Conservation (phyloP, 177 flowering plant species). For the Vitis hybrid region DNA sequence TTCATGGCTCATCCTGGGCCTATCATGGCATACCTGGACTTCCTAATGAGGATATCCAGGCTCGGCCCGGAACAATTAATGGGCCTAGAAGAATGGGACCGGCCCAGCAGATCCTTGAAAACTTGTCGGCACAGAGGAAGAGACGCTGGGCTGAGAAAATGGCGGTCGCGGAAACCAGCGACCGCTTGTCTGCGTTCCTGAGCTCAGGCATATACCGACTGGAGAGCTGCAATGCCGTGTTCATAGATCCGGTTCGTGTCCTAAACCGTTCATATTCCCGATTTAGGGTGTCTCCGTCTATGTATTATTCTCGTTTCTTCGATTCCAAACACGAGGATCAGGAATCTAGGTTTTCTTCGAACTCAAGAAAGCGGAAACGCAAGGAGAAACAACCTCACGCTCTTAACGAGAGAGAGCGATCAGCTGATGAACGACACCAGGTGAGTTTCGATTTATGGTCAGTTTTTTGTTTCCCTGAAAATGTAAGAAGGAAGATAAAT, state of each 20-base stretch:
- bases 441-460: constrained; percentile 22
- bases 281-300: constrained; percentile 63
- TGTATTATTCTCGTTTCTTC: constrained; percentile 82
- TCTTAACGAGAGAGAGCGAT: constrained; percentile 66
- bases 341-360: constrained; percentile 14
- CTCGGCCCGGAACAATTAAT: too few relatives aligned
- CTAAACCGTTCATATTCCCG: constrained; percentile 70
- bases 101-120: too few relatives aligned
- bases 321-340: constrained; percentile 12
- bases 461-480: neutral
- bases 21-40: too few relatives aligned
- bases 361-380: constrained; percentile 48
- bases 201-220: constrained; percentile 67
- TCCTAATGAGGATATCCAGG: too few relatives aligned
- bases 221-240: constrained; percentile 36
- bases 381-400: constrained; percentile 24
- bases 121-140: too few relatives aligned
- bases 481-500: too few relatives aligned
- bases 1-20: too few relatives aligned
- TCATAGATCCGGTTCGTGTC: constrained; percentile 82
- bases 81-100: too few relatives aligned
- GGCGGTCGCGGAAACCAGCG: constrained; percentile 28
- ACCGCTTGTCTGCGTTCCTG: constrained; percentile 37
- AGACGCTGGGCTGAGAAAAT: constrained; percentile 15
- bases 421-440: constrained; percentile 79